Conservation (phyloP, 139 green algal species). For the Coelastrella sp. region DNA sequence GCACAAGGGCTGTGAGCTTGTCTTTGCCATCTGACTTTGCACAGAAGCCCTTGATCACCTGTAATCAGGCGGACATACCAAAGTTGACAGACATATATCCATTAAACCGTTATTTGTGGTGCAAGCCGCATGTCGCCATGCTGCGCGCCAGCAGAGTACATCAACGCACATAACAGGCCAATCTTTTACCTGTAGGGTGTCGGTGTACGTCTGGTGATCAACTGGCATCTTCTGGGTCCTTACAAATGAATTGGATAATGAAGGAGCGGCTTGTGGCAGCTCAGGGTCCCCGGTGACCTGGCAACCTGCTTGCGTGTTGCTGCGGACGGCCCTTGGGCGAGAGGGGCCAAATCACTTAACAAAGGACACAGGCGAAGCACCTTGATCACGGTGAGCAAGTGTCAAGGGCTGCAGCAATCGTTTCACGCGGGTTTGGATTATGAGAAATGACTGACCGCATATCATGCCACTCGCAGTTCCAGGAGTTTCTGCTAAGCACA, state of each 20-base stretch:
- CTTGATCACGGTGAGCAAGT: no score
- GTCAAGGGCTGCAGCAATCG: no score
- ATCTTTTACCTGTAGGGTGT: constrained; percentile 39
- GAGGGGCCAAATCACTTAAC: no score
- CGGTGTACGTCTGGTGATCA: constrained; percentile 26
- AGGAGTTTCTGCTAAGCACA: no score
- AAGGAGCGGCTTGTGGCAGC: no score
- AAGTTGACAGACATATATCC: neutral
- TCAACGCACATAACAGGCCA: neutral
- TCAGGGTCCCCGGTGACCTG: no score
- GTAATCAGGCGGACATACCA: neutral
- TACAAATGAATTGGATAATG: no score
- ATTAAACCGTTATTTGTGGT: neutral
- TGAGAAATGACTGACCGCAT: neutral
- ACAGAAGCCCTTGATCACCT: constrained; percentile 88
- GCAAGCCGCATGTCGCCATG: no score
- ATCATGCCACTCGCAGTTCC: neutral
- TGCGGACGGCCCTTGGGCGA: no score
- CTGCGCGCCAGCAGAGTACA: neutral
- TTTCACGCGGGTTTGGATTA: neutral
- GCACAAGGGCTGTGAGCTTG: constrained; percentile 92
- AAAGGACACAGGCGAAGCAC: no score
- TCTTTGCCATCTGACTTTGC: constrained; percentile 93
- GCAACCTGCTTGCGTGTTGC: no score
- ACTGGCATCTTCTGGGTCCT: neutral